Evolutionary conservation across 164 flowering plant genomes (phyloP).

Genomic region (Vitis rupestris): DNA sequence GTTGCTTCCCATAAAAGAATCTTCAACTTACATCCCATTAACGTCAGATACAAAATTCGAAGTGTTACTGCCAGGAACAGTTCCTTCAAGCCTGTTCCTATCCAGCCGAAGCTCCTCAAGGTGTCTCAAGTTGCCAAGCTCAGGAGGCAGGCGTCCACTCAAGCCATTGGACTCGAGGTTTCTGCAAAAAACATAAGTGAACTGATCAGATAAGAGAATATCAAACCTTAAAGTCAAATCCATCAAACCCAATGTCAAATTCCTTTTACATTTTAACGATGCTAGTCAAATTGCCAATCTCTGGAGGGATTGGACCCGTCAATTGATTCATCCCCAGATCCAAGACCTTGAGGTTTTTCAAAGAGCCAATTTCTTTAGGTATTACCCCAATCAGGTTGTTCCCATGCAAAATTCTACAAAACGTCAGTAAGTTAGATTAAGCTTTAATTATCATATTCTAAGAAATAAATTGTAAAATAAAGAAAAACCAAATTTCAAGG

Average conservation of each 20-base stretch:
- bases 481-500: background rate
- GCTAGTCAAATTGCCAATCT: slow-evolving; percentile 61
- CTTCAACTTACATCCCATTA: slow-evolving; percentile 54
- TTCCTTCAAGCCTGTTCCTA: slow-evolving; percentile 82
- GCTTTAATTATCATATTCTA: background rate
- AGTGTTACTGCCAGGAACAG: slow-evolving; percentile 49
- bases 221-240: slow-evolving; percentile 5
- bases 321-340: slow-evolving; percentile 84
- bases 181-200: slow-evolving; percentile 34
- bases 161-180: slow-evolving; percentile 82
- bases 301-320: slow-evolving; percentile 77
- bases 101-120: slow-evolving; percentile 71
- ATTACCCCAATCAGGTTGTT: slow-evolving; percentile 73
- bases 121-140: slow-evolving; percentile 59
- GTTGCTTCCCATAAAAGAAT: slow-evolving; percentile 3
- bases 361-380: slow-evolving; percentile 71
- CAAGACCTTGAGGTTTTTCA: slow-evolving; percentile 64
- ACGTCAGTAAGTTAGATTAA: slow-evolving; percentile 1
- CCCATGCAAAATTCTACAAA: slow-evolving; percentile 61
- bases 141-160: slow-evolving; percentile 67
- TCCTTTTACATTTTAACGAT: slow-evolving; percentile 52
- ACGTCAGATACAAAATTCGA: slow-evolving; percentile 26
- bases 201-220: slow-evolving; percentile 1
- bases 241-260: background rate
- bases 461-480: background rate